A percentile compares a stretch with the other conserved stretches of the same genome.
These are phyloP conservation scores for Lipomyces mesembrius DNA, from an alignment of 805 yeast genomes.

Conservation along the genomic window DNA sequence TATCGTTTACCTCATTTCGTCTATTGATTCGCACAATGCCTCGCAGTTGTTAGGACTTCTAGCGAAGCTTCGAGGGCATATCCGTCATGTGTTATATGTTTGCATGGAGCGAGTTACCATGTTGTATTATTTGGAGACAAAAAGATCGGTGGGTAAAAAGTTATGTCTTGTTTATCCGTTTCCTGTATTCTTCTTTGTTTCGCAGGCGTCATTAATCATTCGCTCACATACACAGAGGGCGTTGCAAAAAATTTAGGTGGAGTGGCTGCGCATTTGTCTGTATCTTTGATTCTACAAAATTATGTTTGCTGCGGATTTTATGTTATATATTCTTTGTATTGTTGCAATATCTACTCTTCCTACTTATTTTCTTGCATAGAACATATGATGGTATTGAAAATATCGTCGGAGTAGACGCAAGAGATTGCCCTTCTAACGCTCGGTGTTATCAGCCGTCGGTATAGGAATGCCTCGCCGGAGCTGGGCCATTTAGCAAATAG, in stretches of 20 bases:
- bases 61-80: neutral
- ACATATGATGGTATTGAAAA: neutral
- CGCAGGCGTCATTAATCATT: neutral
- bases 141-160: neutral
- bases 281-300: neutral
- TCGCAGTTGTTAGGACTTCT: neutral
- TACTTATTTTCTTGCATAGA: neutral
- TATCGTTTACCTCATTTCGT: neutral
- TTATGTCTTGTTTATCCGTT: neutral
- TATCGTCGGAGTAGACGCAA: too few relatives aligned
- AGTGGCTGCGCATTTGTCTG: neutral
- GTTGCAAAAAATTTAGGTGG: neutral
- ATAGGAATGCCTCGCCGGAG: neutral
- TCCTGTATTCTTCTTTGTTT: neutral
- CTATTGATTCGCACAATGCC: neutral
- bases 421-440: too few relatives aligned
- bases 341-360: neutral
- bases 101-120: neutral
- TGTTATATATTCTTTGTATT: neutral
- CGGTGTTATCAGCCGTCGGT: too few relatives aligned
- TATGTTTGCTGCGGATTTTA: slow-evolving; percentile 1
- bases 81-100: neutral
- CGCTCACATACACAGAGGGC: neutral
- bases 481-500: neutral
- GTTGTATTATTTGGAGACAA: neutral